Conservation (phyloP, 192 early-diverging fungal species). For the Tieghemiomyces parasiticus region DNA sequence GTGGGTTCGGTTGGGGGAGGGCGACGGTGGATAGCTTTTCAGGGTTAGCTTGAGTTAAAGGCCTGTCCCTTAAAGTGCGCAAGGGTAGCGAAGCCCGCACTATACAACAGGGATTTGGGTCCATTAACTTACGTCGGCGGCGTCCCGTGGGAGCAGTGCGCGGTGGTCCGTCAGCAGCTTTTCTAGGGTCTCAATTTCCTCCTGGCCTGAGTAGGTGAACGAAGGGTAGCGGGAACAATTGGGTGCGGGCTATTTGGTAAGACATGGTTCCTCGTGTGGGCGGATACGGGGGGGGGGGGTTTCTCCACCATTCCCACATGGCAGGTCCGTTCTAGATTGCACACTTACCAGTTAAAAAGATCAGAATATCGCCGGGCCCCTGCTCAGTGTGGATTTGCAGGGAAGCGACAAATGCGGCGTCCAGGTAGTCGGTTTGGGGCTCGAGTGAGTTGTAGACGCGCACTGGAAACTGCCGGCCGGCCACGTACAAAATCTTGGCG, state of each 20-base stretch:
- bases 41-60: too few relatives aligned
- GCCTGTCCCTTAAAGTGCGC: too few relatives aligned
- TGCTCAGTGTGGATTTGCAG: constrained; percentile 84
- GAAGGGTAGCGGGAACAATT: constrained; percentile 17
- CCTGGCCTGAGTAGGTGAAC: constrained; percentile 98
- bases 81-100: too few relatives aligned
- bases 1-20: too few relatives aligned
- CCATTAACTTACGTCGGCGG: too few relatives aligned
- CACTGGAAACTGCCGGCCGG: constrained; percentile 85
- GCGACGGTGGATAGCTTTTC: too few relatives aligned
- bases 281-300: too few relatives aligned
- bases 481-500: constrained; percentile 72
- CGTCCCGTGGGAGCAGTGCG: constrained; percentile 36
- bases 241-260: constrained; percentile 12
- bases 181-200: constrained; percentile 73
- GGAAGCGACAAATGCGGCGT: constrained; percentile 68
- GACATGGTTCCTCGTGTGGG: too few relatives aligned
- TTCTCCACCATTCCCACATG: too few relatives aligned
- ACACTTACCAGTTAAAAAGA: constrained; percentile 91
- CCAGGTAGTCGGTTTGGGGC: constrained; percentile 84
- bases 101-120: too few relatives aligned
- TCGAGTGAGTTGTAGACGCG: constrained; percentile 58
- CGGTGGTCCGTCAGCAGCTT: constrained; percentile 15
- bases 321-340: too few relatives aligned
- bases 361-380: constrained; percentile 75